phyloP scores from a whole-genome alignment of 208 protist genomes.

The Phytomonas sp. region DNA sequence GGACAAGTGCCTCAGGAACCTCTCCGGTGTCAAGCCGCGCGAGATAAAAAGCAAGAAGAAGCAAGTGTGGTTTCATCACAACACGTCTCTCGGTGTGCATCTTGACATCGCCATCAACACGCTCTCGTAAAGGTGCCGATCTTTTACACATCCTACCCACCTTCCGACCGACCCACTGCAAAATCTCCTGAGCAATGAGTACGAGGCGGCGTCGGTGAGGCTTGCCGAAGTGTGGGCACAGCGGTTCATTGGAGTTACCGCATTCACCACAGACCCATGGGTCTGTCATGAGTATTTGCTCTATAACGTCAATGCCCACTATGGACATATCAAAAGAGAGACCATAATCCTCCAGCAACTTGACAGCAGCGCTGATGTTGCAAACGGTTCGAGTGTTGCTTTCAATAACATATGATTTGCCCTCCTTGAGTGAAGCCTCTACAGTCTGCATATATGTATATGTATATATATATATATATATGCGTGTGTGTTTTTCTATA shows the following conservation, averaged over 20 bases:
- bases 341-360: constrained; percentile 40
- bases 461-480: constrained; percentile 14
- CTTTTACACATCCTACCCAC: constrained; percentile 46
- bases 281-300: constrained; percentile 73
- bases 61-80: constrained; percentile 57
- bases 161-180: constrained; percentile 43
- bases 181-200: constrained; percentile 37
- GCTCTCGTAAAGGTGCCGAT: constrained; percentile 35
- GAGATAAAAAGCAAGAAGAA: constrained; percentile 69
- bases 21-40: constrained; percentile 21
- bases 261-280: constrained; percentile 51
- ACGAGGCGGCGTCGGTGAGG: constrained; percentile 70
- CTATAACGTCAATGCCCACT: constrained; percentile 30
- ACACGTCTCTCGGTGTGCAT: constrained; percentile 52
- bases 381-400: constrained; percentile 25
- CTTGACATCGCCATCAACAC: constrained; percentile 45
- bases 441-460: constrained; percentile 12
- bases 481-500: constrained; percentile 12
- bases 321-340: constrained; percentile 29
- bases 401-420: constrained; percentile 10
- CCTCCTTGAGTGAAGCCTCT: not conserved
- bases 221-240: constrained; percentile 42
- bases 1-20: not conserved
- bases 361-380: constrained; percentile 24
- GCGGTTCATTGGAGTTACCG: constrained; percentile 18